Conservation (phyloP, 2,329 filamentous ascomycete genomes). For the Fusarium hainanense region DNA sequence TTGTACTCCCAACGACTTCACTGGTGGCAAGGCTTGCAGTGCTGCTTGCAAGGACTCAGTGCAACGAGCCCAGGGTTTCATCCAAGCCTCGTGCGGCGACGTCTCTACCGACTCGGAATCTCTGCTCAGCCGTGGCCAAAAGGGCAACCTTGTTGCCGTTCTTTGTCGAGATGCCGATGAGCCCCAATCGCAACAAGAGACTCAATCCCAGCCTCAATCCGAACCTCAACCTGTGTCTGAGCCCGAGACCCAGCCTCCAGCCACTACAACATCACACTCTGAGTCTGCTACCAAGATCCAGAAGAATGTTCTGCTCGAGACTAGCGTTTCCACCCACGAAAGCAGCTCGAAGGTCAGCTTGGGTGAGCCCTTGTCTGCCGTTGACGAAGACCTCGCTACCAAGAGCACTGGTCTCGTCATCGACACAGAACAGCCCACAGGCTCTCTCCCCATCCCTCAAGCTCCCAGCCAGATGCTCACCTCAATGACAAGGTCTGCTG, state of each 20-base stretch:
- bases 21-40: slow-evolving; percentile 54
- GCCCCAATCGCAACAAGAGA: slow-evolving; percentile 15
- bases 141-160: slow-evolving; percentile 51
- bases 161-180: slow-evolving; percentile 48
- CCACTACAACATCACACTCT: slow-evolving; percentile 8
- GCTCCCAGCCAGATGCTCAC: slow-evolving; percentile 23
- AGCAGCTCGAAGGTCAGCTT: slow-evolving; percentile 6
- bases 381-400: slow-evolving; percentile 35
- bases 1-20: slow-evolving; percentile 53
- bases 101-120: slow-evolving; percentile 46
- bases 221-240: slow-evolving; percentile 9
- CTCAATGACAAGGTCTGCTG: slow-evolving; percentile 17
- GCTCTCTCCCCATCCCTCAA: slow-evolving; percentile 30
- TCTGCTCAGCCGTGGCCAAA: slow-evolving; percentile 52
- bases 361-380: slow-evolving; percentile 25
- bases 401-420: slow-evolving; percentile 37
- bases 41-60: slow-evolving; percentile 50
- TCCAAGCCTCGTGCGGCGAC: slow-evolving; percentile 45
- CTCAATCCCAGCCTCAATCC: slow-evolving; percentile 19
- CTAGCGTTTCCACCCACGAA: neutral
- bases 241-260: slow-evolving; percentile 4
- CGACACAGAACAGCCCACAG: slow-evolving; percentile 36
- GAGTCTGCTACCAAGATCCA: slow-evolving; percentile 16
- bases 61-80: slow-evolving; percentile 42
- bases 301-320: slow-evolving; percentile 34